Evolutionary conservation across 1,139 yeast genomes (phyloP).

Genomic region (Kodamaea sp.): DNA sequence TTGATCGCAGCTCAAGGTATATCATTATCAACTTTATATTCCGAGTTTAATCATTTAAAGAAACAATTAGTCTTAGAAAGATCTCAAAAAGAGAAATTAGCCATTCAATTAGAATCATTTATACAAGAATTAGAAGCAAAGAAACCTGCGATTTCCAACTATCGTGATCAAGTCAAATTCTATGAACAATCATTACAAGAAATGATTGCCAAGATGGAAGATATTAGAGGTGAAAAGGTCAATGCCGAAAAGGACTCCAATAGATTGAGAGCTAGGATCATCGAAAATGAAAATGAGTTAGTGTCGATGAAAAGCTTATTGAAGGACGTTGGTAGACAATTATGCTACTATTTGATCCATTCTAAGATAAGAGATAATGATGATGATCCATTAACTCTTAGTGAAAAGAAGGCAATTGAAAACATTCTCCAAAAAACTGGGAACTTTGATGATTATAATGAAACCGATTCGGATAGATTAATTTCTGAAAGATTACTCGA

Average conservation of each 20-base stretch:
- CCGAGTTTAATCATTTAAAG: slow-evolving; percentile 64
- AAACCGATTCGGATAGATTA: slow-evolving; percentile 65
- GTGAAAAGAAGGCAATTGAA: slow-evolving; percentile 55
- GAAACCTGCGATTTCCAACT: slow-evolving; percentile 70
- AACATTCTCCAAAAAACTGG: slow-evolving; percentile 39
- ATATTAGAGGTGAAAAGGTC: slow-evolving; percentile 34
- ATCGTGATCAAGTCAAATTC: slow-evolving; percentile 54
- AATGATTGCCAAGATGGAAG: slow-evolving; percentile 37
- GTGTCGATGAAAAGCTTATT: slow-evolving; percentile 52
- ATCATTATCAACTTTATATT: slow-evolving; percentile 63
- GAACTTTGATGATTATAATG: slow-evolving; percentile 26
- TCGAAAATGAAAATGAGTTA: slow-evolving; percentile 40
- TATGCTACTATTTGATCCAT: slow-evolving; percentile 69
- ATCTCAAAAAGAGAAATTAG: slow-evolving; percentile 66
- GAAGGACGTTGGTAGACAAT: slow-evolving; percentile 74
- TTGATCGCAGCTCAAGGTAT: slow-evolving; percentile 51
- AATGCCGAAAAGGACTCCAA: slow-evolving; percentile 39
- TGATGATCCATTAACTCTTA: slow-evolving; percentile 53
- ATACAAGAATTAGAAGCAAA: slow-evolving; percentile 74
- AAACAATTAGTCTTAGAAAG: slow-evolving; percentile 68
- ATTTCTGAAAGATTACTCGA: slow-evolving; percentile 72
- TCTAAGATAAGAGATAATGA: slow-evolving; percentile 51
- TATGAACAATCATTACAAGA: slow-evolving; percentile 39
- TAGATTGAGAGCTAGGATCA: slow-evolving; percentile 32
- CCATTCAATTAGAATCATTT: slow-evolving; percentile 66